These are phyloP conservation scores for Linderniella brevidens DNA, from an alignment of 257 asterid genomes.

Conservation along the genomic window DNA sequence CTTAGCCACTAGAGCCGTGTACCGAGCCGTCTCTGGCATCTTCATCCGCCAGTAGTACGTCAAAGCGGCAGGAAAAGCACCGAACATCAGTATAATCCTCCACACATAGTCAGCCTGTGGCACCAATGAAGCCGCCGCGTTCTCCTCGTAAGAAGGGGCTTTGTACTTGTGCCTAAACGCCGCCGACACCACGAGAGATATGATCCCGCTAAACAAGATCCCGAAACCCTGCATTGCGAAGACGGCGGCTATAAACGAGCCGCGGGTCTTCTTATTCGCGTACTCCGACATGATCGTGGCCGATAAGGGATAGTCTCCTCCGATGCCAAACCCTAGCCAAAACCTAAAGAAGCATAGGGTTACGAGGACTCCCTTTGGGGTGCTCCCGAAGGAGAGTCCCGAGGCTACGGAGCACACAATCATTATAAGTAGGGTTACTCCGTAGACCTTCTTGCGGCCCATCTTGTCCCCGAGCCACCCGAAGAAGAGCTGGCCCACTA, in stretches of 20 bases:
- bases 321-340: slow-evolving; percentile 24
- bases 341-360: slow-evolving; percentile 20
- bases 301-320: slow-evolving; percentile 18
- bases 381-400: slow-evolving; percentile 18
- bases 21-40: slow-evolving; percentile 1
- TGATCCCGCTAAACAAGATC: slow-evolving; percentile 1
- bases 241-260: neutral
- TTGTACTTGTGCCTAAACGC: neutral
- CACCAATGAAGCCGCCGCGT: neutral
- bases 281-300: slow-evolving; percentile 23
- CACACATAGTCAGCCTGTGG: neutral
- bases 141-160: neutral
- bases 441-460: too few relatives aligned
- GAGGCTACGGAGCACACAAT: slow-evolving; percentile 10
- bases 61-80: neutral
- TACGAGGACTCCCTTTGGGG: slow-evolving; percentile 13
- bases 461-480: too few relatives aligned
- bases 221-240: neutral
- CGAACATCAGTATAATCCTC: slow-evolving; percentile 1
- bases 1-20: slow-evolving; percentile 3
- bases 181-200: neutral
- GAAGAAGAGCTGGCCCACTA: too few relatives aligned
- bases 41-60: neutral
- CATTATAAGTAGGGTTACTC: neutral
- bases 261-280: slow-evolving; percentile 18